Evolutionary conservation across 208 protist species (phyloP).

Genomic region (Herpetomonas samuelpessoai): DNA sequence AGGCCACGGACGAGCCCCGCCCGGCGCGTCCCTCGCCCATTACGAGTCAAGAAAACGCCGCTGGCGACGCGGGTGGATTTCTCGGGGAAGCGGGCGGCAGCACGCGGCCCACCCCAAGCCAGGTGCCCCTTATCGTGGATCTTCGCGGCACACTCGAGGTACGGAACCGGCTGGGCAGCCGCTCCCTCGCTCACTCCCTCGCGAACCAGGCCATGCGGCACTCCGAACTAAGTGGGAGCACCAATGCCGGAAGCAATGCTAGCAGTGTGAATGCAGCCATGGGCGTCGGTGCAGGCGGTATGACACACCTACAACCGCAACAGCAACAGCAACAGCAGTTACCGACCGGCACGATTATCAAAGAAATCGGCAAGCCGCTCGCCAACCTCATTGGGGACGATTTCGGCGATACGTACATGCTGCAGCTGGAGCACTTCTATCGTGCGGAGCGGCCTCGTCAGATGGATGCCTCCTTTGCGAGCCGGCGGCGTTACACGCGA

Average conservation of each 20-base stretch:
- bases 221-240: constrained; percentile 4
- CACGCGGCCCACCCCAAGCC: neutral
- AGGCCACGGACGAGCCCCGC: neutral
- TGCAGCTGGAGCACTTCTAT: constrained; percentile 41
- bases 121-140: constrained; percentile 23
- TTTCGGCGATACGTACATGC: constrained; percentile 41
- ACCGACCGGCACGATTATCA: constrained; percentile 36
- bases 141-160: constrained; percentile 38
- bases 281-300: constrained; percentile 13
- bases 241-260: no score
- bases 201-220: constrained; percentile 32
- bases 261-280: no score
- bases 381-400: constrained; percentile 32
- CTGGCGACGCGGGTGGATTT: no score
- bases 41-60: neutral
- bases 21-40: neutral
- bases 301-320: constrained; percentile 10
- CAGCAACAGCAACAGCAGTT: constrained; percentile 11
- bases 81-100: no score
- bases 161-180: constrained; percentile 43
- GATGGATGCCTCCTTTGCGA: constrained; percentile 18
- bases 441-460: constrained; percentile 25
- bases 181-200: constrained; percentile 25
- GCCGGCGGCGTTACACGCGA: constrained; percentile 39
- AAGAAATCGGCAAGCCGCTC: constrained; percentile 31